Percentiles rank a stretch among this genome's conserved stretches.
Evolutionary conservation across 306 rosid species (phyloP).

Genomic region (Sindora glabra): DNA sequence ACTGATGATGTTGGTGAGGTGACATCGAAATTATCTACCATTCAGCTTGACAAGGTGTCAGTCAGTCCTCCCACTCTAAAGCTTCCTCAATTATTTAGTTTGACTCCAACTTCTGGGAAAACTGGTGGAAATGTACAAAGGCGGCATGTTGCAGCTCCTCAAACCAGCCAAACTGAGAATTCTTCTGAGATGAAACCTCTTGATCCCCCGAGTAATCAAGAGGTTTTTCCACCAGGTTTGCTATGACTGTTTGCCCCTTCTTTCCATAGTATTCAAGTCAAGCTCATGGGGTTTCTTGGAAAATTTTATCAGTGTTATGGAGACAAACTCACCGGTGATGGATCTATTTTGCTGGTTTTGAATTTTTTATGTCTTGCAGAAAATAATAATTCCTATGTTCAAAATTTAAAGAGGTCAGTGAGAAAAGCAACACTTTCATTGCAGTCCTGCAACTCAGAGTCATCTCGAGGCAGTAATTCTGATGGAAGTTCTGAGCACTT

Average conservation of each 20-base stretch:
- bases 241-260: slow-evolving; percentile 5
- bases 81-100: slow-evolving; percentile 92
- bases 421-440: slow-evolving; percentile 84
- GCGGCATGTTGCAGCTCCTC: slow-evolving; percentile 56
- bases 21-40: slow-evolving; percentile 60
- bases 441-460: slow-evolving; percentile 45
- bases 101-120: slow-evolving; percentile 92
- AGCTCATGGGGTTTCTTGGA: slow-evolving; percentile 6
- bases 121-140: slow-evolving; percentile 68
- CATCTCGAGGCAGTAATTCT: slow-evolving; percentile 59
- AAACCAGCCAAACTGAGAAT: slow-evolving; percentile 55
- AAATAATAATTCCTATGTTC: slow-evolving; percentile 44
- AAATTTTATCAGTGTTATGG: slow-evolving; percentile 10
- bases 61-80: slow-evolving; percentile 80
- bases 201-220: slow-evolving; percentile 52
- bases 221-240: slow-evolving; percentile 66
- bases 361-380: slow-evolving; percentile 32
- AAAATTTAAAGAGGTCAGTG: slow-evolving; percentile 79
- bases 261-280: slow-evolving; percentile 18
- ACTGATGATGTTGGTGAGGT: slow-evolving; percentile 67
- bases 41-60: slow-evolving; percentile 82
- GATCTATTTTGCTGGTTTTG: slow-evolving; percentile 21
- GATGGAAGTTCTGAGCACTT: slow-evolving; percentile 85
- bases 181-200: slow-evolving; percentile 54
- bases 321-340: slow-evolving; percentile 7